Percentiles rank a stretch among this genome's conserved stretches.
Evolutionary conservation across 441 rosid genomes (phyloP).

Genomic region (Euphorbia corollata): DNA sequence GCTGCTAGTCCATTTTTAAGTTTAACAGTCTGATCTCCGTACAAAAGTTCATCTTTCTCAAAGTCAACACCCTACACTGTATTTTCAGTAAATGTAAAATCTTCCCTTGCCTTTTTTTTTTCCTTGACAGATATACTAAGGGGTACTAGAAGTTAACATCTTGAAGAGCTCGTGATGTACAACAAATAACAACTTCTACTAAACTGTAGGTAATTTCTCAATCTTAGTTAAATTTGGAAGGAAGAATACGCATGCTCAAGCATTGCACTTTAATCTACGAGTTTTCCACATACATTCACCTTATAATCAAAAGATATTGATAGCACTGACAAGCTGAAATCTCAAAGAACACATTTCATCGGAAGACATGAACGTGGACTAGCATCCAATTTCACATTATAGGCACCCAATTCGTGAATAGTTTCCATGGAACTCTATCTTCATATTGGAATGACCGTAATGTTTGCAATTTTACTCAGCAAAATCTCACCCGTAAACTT

Average conservation of each 20-base stretch:
- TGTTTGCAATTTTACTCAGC: not conserved
- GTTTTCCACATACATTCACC: not conserved
- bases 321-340: not conserved
- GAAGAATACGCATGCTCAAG: not conserved
- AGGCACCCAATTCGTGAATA: not conserved
- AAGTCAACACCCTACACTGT: not conserved
- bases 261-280: not conserved
- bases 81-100: not conserved
- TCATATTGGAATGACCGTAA: not conserved
- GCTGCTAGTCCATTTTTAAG: not conserved
- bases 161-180: not conserved
- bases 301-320: not conserved
- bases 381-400: not conserved
- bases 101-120: not conserved
- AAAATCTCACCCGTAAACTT: not conserved
- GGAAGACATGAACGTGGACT: not conserved
- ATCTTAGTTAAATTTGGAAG: not conserved
- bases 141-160: not conserved
- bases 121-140: too few relatives aligned
- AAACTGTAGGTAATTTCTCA: not conserved
- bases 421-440: not conserved
- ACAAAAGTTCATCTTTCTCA: not conserved
- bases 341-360: not conserved
- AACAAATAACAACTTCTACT: not conserved
- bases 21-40: not conserved